phyloP scores from a whole-genome alignment of 441 rosid species.

The Arabidopsis hybrid region DNA sequence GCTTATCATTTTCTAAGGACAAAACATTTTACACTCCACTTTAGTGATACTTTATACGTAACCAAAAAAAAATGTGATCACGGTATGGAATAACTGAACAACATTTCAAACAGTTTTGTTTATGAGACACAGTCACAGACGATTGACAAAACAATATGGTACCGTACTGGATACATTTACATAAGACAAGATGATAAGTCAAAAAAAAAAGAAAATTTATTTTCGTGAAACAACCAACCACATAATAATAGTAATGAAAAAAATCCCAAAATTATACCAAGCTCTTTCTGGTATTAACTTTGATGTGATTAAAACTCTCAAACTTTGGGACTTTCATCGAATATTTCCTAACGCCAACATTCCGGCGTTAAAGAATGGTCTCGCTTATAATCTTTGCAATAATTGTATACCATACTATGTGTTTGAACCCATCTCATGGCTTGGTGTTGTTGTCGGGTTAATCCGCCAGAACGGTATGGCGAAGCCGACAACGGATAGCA shows the following conservation, averaged over 20 bases:
- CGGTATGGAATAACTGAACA: conserved; percentile 7
- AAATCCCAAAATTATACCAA: conserved; percentile 19
- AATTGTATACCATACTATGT: conserved; percentile 71
- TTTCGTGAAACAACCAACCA: conserved; percentile 30
- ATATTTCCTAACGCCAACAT: conserved; percentile 50
- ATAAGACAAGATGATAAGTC: conserved; percentile 6
- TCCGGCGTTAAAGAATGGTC: conserved; percentile 91
- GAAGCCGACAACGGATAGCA: conserved; percentile 78
- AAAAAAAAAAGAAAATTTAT: background rate
- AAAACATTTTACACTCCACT: conserved; percentile 7
- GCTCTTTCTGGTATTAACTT: background rate
- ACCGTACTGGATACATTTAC: conserved; percentile 28
- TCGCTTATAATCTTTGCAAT: conserved; percentile 75
- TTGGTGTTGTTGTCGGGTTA: conserved; percentile 62
- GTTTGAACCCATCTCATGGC: conserved; percentile 90
- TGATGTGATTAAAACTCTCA: conserved; percentile 16
- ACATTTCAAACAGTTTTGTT: conserved; percentile 15
- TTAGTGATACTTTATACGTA: background rate
- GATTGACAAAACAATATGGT: conserved; percentile 20
- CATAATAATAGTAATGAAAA: conserved; percentile 1
- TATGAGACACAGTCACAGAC: background rate
- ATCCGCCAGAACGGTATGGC: conserved; percentile 73
- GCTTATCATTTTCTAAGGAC: too few species aligned
- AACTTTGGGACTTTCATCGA: conserved; percentile 7
- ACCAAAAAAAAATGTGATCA: conserved; percentile 2